These are phyloP conservation scores for Mycena galopus DNA, from an alignment of 768 basidiomycete species.

Conservation along the genomic window DNA sequence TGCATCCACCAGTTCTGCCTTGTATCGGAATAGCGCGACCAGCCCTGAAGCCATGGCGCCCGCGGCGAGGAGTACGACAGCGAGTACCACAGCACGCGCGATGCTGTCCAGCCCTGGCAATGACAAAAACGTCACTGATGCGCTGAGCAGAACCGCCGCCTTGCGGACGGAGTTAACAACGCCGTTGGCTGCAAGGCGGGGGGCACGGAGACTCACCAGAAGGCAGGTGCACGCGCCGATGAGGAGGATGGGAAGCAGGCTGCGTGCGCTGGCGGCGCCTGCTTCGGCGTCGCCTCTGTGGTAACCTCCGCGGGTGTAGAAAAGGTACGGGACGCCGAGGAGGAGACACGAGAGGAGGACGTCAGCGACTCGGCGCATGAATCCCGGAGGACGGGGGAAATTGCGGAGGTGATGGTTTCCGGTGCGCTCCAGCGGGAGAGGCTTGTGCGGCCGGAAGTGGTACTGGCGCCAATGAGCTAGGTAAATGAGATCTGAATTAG, in stretches of 20 bases:
- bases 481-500: not conserved
- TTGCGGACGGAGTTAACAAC: slow-evolving; percentile 46
- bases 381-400: slow-evolving; percentile 46
- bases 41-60: slow-evolving; percentile 79
- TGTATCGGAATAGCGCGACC: slow-evolving; percentile 77
- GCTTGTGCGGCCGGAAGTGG: slow-evolving; percentile 77
- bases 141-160: slow-evolving; percentile 86
- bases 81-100: slow-evolving; percentile 73
- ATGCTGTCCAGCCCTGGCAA: slow-evolving; percentile 79
- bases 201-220: slow-evolving; percentile 60
- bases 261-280: slow-evolving; percentile 60
- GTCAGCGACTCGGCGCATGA: slow-evolving; percentile 67
- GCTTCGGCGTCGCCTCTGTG: slow-evolving; percentile 73
- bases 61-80: slow-evolving; percentile 77
- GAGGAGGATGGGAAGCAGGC: slow-evolving; percentile 67
- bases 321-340: slow-evolving; percentile 85
- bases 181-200: slow-evolving; percentile 27
- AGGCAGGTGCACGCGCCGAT: slow-evolving; percentile 76
- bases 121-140: slow-evolving; percentile 85
- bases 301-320: slow-evolving; percentile 65
- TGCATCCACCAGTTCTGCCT: slow-evolving; percentile 69
- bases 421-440: slow-evolving; percentile 68
- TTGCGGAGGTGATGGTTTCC: slow-evolving; percentile 43
- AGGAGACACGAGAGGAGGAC: slow-evolving; percentile 74
- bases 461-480: slow-evolving; percentile 78